phyloP scores from a whole-genome alignment of 352 stramenopile genomes.

The Phytopythium vexans region DNA sequence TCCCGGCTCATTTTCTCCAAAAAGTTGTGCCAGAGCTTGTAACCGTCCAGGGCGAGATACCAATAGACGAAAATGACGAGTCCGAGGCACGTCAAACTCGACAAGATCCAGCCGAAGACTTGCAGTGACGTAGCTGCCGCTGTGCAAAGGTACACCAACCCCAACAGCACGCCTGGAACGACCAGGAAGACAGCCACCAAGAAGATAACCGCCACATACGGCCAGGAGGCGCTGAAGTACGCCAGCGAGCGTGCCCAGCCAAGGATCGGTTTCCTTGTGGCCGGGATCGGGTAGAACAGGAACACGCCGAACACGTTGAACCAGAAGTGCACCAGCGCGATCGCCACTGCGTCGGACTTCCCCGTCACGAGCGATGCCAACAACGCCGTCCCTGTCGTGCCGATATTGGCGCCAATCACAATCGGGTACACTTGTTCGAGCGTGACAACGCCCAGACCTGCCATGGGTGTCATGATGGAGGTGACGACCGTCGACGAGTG shows the following conservation, averaged over 20 bases:
- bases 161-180: slow-evolving; percentile 38
- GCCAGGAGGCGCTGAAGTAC: slow-evolving; percentile 57
- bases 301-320: slow-evolving; percentile 91
- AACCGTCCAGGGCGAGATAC: slow-evolving; percentile 3
- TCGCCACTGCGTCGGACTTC: slow-evolving; percentile 74
- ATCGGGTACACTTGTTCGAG: slow-evolving; percentile 89
- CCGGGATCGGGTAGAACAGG: slow-evolving; percentile 90
- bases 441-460: slow-evolving; percentile 83
- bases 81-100: neutral
- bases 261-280: slow-evolving; percentile 80
- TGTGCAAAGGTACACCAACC: slow-evolving; percentile 59
- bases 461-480: slow-evolving; percentile 86
- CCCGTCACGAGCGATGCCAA: slow-evolving; percentile 83
- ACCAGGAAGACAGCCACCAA: slow-evolving; percentile 46
- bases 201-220: slow-evolving; percentile 50
- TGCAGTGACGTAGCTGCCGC: neutral
- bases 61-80: slow-evolving; percentile 1
- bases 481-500: slow-evolving; percentile 91
- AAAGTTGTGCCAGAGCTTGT: slow-evolving; percentile 16
- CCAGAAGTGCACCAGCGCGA: slow-evolving; percentile 90
- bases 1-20: slow-evolving; percentile 20
- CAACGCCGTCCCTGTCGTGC: slow-evolving; percentile 88
- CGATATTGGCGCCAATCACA: slow-evolving; percentile 91
- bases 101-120: neutral
- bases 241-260: slow-evolving; percentile 65